These are phyloP conservation scores for Gracilariopsis chorda DNA, from an alignment of 23 red algal genomes.

Conservation along the genomic window DNA sequence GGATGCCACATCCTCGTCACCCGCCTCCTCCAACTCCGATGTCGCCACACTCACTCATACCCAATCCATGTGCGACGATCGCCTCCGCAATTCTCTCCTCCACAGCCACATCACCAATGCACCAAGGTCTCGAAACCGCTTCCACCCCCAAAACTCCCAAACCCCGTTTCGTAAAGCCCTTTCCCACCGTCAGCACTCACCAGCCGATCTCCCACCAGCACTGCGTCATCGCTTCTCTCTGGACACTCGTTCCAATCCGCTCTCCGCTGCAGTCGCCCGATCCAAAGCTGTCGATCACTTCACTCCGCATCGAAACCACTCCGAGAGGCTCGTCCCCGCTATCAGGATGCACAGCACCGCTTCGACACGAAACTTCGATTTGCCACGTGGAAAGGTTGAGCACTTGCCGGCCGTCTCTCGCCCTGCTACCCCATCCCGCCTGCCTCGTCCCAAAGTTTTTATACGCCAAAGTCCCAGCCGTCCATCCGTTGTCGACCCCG, in stretches of 20 bases:
- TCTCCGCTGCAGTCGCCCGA: neutral
- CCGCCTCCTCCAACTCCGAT: neutral
- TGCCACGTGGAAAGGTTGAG: conserved; percentile 47
- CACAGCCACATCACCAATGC: neutral
- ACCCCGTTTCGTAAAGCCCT: neutral
- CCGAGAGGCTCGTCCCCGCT: neutral
- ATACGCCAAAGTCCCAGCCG: conserved; percentile 9
- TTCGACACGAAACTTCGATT: neutral
- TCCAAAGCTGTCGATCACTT: too few species aligned
- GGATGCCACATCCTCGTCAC: conserved; percentile 11
- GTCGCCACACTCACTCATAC: neutral
- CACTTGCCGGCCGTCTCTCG: neutral
- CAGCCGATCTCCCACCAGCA: neutral
- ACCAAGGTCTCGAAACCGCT: neutral
- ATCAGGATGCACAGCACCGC: too few species aligned
- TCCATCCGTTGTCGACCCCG: neutral
- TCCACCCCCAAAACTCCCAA: neutral
- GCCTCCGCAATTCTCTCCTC: neutral
- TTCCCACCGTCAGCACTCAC: neutral
- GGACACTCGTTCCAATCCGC: neutral
- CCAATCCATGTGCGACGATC: neutral
- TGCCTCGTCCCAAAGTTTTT: conserved; percentile 51
- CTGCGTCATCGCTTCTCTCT: conserved; percentile 18
- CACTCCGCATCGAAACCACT: neutral
- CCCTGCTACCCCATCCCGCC: conserved; percentile 31